Conservation (phyloP, 208 protist genomes). For the Herpetomonas samuelpessoai region DNA sequence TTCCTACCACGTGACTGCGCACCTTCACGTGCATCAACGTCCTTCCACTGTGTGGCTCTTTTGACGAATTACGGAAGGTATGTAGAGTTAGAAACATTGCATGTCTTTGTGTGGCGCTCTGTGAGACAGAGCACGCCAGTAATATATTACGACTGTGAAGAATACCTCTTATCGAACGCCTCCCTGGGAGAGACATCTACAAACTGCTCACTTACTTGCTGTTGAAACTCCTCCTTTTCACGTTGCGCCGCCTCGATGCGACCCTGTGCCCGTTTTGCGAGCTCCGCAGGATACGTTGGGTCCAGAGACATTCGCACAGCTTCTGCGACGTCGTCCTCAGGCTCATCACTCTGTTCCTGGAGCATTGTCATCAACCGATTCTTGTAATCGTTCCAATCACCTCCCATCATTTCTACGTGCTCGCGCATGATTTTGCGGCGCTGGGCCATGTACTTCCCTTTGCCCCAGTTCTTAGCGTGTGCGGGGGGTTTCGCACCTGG, state of each 20-base stretch:
- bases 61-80: too few species aligned
- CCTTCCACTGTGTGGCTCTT: too few species aligned
- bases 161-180: constrained; percentile 38
- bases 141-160: constrained; percentile 2
- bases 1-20: too few species aligned
- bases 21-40: too few species aligned
- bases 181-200: constrained; percentile 53
- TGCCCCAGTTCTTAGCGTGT: constrained; percentile 23
- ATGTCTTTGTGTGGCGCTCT: too few species aligned
- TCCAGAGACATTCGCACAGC: constrained; percentile 81
- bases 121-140: too few species aligned
- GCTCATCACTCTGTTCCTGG: constrained; percentile 64
- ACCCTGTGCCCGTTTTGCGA: constrained; percentile 44
- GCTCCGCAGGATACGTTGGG: constrained; percentile 65
- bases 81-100: too few species aligned
- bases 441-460: constrained; percentile 10
- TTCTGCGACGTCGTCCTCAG: constrained; percentile 83
- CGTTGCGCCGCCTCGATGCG: constrained; percentile 37
- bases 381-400: constrained; percentile 85
- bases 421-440: constrained; percentile 36
- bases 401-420: constrained; percentile 75
- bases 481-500: constrained; percentile 71
- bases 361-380: constrained; percentile 66
- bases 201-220: constrained; percentile 37
- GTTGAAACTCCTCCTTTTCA: constrained; percentile 54